These are phyloP conservation scores for Scheffersomyces ergatensis DNA, from an alignment of 805 yeast genomes.

Conservation along the genomic window DNA sequence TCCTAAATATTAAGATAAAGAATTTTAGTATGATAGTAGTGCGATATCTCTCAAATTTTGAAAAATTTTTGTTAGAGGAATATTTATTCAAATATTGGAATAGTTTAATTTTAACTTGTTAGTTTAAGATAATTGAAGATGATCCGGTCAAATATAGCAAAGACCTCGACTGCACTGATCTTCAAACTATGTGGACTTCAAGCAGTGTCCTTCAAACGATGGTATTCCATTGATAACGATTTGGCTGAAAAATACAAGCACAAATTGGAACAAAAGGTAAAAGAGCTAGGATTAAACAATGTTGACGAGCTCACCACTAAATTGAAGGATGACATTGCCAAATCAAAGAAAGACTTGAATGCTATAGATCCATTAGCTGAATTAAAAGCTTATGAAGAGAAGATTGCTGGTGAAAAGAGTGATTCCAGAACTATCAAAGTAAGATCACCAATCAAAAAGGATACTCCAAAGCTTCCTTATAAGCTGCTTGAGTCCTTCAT, in stretches of 20 bases:
- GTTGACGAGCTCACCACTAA: constrained; percentile 62
- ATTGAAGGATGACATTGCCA: constrained; percentile 58
- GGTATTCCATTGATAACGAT: neutral
- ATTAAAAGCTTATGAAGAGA: constrained; percentile 53
- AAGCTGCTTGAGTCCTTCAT: constrained; percentile 72
- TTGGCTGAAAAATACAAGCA: constrained; percentile 19
- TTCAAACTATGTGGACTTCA: neutral
- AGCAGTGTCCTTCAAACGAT: constrained; percentile 1
- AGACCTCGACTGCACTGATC: no score
- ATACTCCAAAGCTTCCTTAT: constrained; percentile 48
- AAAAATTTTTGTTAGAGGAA: no score
- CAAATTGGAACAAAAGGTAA: constrained; percentile 35
- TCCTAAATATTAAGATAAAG: no score
- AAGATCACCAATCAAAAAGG: constrained; percentile 32
- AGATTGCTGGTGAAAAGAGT: constrained; percentile 24
- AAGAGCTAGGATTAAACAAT: constrained; percentile 30
- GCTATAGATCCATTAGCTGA: constrained; percentile 69
- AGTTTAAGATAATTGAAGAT: no score
- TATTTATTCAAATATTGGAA: no score
- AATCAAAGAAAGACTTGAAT: constrained; percentile 53
- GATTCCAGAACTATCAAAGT: constrained; percentile 27
- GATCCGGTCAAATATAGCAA: no score
- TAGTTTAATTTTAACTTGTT: no score
- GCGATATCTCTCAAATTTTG: no score
- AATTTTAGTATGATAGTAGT: no score